These are phyloP conservation scores for Dactylellina cionopaga DNA, from an alignment of 2,329 filamentous ascomycete species.

Conservation along the genomic window DNA sequence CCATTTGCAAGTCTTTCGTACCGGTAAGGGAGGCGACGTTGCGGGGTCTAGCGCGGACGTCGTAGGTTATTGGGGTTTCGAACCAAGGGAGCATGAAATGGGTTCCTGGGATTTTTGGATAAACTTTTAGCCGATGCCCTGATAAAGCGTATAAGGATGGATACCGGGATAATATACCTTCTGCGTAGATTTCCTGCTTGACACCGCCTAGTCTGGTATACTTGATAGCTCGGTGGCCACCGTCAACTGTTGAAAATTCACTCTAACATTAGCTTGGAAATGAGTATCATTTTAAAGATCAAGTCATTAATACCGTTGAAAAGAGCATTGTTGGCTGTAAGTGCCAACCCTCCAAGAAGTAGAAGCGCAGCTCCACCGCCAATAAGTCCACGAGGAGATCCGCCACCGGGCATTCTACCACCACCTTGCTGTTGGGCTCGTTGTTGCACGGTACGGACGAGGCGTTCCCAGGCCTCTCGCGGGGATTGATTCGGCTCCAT, in stretches of 20 bases:
- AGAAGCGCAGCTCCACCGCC: slow-evolving; percentile 68
- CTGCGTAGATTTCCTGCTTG: slow-evolving; percentile 91
- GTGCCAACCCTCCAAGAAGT: slow-evolving; percentile 67
- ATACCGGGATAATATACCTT: slow-evolving; percentile 71
- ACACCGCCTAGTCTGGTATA: slow-evolving; percentile 93
- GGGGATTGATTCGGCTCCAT: slow-evolving; percentile 64
- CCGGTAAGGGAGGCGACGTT: slow-evolving; percentile 97
- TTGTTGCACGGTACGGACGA: slow-evolving; percentile 63
- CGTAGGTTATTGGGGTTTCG: slow-evolving; percentile 95
- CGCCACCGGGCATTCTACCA: slow-evolving; percentile 62
- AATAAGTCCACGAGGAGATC: slow-evolving; percentile 65
- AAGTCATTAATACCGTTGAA: slow-evolving; percentile 69
- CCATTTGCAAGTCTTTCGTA: slow-evolving; percentile 99
- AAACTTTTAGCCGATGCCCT: background rate
- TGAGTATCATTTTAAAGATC: slow-evolving; percentile 44
- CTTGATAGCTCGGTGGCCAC: slow-evolving; percentile 98
- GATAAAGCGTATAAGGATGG: background rate
- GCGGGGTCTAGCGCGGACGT: slow-evolving; percentile 95
- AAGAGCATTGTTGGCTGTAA: slow-evolving; percentile 71
- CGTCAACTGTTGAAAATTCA: slow-evolving; percentile 73
- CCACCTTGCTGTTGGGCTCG: slow-evolving; percentile 65
- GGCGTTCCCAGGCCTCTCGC: slow-evolving; percentile 72
- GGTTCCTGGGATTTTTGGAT: slow-evolving; percentile 70
- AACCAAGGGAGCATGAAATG: slow-evolving; percentile 96
- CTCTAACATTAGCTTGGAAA: slow-evolving; percentile 3